phyloP scores from a whole-genome alignment of 352 stramenopile genomes.

The Pythium pyrilobum region DNA sequence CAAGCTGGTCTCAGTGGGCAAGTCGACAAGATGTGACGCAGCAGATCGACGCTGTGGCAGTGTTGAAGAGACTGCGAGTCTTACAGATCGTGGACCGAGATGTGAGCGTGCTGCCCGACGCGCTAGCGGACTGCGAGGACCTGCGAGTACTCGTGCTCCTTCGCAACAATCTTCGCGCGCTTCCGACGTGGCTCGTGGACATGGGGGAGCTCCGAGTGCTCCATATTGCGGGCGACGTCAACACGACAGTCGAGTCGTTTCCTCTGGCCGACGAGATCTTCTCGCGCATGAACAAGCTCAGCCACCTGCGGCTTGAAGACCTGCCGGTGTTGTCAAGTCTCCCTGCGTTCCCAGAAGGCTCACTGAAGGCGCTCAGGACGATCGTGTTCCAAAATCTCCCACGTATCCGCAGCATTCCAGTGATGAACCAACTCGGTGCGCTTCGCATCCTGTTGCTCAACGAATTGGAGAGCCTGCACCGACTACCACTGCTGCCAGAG shows the following conservation, averaged over 20 bases:
- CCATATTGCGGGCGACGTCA: constrained; percentile 9
- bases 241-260: constrained; percentile 3
- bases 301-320: neutral
- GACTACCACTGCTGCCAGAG: constrained; percentile 4
- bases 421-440: constrained; percentile 1
- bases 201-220: constrained; percentile 10
- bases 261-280: constrained; percentile 1
- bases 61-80: neutral
- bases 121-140: neutral
- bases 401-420: constrained; percentile 1
- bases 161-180: neutral
- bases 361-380: neutral
- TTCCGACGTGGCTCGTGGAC: constrained; percentile 10
- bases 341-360: neutral
- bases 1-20: constrained; percentile 8
- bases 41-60: neutral
- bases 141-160: constrained; percentile 7
- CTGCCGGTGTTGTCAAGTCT: neutral
- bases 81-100: constrained; percentile 13
- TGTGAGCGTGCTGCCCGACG: neutral
- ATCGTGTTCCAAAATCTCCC: constrained; percentile 2
- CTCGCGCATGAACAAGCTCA: neutral
- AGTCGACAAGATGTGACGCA: neutral
- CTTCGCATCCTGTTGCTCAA: neutral
- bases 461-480: neutral